Evolutionary conservation across 2,329 filamentous ascomycete species (phyloP), one percentile per base, ranked within the genome.

Genomic region (Cercospora nicotianae): DNA sequence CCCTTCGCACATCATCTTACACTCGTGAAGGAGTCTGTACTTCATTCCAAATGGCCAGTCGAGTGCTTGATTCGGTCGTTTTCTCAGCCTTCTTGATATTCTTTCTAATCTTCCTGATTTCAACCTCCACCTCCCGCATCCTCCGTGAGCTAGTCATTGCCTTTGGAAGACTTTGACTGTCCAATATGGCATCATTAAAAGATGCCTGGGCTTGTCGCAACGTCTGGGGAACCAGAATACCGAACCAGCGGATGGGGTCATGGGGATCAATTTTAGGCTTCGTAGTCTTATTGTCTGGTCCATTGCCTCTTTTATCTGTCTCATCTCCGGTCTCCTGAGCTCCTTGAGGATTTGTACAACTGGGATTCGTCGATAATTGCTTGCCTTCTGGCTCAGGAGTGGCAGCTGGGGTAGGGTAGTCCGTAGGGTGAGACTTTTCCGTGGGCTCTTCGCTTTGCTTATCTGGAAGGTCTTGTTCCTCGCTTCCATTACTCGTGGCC

Each of bases 61-160:
- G 8, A 30, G 42, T 13, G 12, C 6, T 51, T 13, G 28, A 16
- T 31, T 36, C 28, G 5, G 5, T 31, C 4, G 55, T 31, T 57
- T 62, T 74, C 62, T 79, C 77, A 2, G 72, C 71, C 72, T 81
- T 83, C 70, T 79, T 79, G 5, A 84, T 75, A 23, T 77, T 76
- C 73, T 86, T 87, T 71, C 83, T 79, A 60, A 81, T 64, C 66
- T 90, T 82, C 42, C 90, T 83, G 64, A 94, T 88, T 72, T 90
- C 86, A 62, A 89, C 87, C 80, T 93, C 91, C 5, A 91, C 76
- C n/a, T 80, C 79, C 13, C 83, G 82, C 85, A 94, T 88, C 73
- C 87, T 84, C 30, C 83, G 82, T 39, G 84, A 82, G n/a, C 91
- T 78, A 1, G 83, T 84, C 6, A 84, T 84, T 8, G 93, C 80